Percentiles rank a stretch among this genome's conserved stretches.
Evolutionary conservation across 768 basidiomycete genomes (phyloP).

Genomic region (Tylopilus balloui): DNA sequence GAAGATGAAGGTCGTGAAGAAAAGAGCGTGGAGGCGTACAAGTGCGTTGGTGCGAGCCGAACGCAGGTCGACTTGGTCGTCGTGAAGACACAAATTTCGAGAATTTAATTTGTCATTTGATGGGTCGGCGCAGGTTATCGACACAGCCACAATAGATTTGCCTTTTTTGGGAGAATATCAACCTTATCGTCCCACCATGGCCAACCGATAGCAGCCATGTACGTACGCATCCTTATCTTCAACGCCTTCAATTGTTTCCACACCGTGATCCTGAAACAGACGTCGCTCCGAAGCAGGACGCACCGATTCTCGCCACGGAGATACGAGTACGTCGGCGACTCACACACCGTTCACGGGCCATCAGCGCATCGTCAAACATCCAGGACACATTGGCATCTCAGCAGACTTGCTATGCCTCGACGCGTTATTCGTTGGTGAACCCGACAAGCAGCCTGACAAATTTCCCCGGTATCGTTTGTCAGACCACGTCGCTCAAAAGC

Average conservation of each 20-base stretch:
- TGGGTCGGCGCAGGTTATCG: constrained; percentile 15
- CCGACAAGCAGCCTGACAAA: background rate
- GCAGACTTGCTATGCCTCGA: background rate
- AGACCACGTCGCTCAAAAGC: background rate
- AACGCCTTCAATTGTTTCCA: background rate
- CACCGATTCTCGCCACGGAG: background rate
- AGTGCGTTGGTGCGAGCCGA: constrained; percentile 1
- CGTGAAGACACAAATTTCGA: constrained; percentile 19
- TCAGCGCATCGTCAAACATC: background rate
- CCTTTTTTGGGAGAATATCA: constrained; percentile 11
- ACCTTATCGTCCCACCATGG: constrained; percentile 2
- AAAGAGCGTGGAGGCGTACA: constrained; percentile 9
- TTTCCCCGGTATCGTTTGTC: background rate
- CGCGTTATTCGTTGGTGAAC: no score
- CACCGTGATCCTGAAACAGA: no score
- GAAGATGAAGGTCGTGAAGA: constrained; percentile 15
- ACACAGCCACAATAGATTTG: constrained; percentile 20
- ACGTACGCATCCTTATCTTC: constrained; percentile 16
- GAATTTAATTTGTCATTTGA: constrained; percentile 27
- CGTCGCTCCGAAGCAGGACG: constrained; percentile 7
- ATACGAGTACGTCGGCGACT: background rate
- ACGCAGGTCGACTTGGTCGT: constrained; percentile 6
- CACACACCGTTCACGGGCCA: no score
- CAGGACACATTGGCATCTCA: background rate
- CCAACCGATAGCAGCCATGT: constrained; percentile 3